phyloP scores from a whole-genome alignment of 495 filamentous ascomycete genomes.

The Haplographium delicatum region DNA sequence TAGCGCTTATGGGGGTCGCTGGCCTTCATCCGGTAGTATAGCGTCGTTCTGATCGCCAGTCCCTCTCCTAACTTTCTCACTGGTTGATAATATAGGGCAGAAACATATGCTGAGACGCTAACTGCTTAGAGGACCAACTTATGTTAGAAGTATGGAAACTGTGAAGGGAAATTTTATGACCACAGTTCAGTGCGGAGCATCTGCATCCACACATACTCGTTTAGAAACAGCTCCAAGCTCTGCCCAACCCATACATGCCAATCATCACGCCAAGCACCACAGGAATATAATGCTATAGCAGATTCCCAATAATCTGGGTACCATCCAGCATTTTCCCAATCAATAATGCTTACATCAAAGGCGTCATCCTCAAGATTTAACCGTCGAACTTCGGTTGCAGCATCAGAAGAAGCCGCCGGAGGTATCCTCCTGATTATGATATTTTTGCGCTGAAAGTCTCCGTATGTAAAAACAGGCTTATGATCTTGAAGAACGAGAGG shows the following conservation, averaged over 20 bases:
- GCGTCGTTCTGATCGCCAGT: too few species aligned
- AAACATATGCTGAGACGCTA: slow-evolving; percentile 4
- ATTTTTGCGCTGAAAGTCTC: slow-evolving; percentile 33
- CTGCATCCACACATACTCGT: slow-evolving; percentile 17
- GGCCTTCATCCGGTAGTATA: too few species aligned
- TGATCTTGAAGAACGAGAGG: slow-evolving; percentile 23
- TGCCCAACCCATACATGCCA: slow-evolving; percentile 32
- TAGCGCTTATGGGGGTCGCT: too few species aligned
- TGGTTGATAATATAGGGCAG: neutral
- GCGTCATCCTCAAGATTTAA: slow-evolving; percentile 4
- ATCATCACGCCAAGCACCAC: slow-evolving; percentile 32
- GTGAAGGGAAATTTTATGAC: slow-evolving; percentile 7
- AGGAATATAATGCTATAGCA: slow-evolving; percentile 28
- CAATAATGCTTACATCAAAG: slow-evolving; percentile 25
- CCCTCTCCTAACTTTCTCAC: too few species aligned
- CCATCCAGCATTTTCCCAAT: slow-evolving; percentile 35
- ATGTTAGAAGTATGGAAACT: slow-evolving; percentile 2
- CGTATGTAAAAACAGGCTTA: slow-evolving; percentile 23
- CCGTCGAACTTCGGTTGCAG: neutral
- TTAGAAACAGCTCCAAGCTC: slow-evolving; percentile 25
- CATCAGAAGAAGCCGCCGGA: neutral
- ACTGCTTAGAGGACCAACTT: neutral
- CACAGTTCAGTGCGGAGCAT: slow-evolving; percentile 17
- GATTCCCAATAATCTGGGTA: slow-evolving; percentile 35
- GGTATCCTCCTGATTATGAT: slow-evolving; percentile 24